Evolutionary conservation across 768 basidiomycete species (phyloP), one percentile per base, ranked within the genome.

Genomic region (Suillus placidus): DNA sequence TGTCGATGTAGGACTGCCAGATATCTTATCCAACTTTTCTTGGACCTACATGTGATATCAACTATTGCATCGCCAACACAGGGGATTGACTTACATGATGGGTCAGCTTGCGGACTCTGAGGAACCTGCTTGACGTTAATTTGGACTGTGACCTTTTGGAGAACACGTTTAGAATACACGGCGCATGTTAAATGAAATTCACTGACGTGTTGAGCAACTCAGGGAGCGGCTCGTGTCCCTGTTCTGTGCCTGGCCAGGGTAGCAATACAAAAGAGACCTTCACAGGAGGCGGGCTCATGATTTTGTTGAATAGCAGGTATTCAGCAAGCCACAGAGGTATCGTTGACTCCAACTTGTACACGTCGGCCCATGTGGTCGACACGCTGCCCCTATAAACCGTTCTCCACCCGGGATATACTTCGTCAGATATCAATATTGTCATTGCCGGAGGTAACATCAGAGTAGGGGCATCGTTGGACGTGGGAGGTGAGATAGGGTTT

Each of bases 211-310:
- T 94, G 65, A 97, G 81, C 64, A 98, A 78, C 70, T 94, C 93
- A 0, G 93, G 93, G 45, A 97, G 76, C 67, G 82, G 80, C 66
- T 91, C 85, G 35, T 77, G 82, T 35, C 82, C 82, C 0, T 84
- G 82, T 61, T 89, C 86, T 66, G 85, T 85, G 65, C 79, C 83
- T 3, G 78, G 80, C 85, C 87, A 92, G 1, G 96, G 95, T 67
- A 96, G 80, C 43, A 99, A 77, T 23, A 97, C 87, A 74, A 99
- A 99, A 70, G 94, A 93, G 52, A 98, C 74, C 80, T 99, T 99
- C 61, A 85, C 80, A 6, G 84, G 80, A 18, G 87, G 85, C 0
- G 81, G 71, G 34, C 83, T 69, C 16, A 85, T 78, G 63, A 82
- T 78, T 72, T 85, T 88, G 69, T 91, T 90, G 16, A 87, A 77